Conservation (phyloP, 2,329 filamentous ascomycete genomes). For the Fusarium veterinarium region DNA sequence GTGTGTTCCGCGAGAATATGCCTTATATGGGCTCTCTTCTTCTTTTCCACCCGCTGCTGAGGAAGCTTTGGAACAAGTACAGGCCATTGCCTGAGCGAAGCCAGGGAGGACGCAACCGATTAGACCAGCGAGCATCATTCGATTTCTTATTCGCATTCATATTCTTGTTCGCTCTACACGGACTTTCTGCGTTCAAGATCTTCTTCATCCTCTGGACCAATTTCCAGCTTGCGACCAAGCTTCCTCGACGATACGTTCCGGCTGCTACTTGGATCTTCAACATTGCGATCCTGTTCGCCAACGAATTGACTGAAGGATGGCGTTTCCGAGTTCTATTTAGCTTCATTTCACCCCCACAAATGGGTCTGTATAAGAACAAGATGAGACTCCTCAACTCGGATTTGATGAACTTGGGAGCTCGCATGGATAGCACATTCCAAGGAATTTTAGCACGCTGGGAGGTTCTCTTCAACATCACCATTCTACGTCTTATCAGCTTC, state of each 20-base stretch:
- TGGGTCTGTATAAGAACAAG: constrained; percentile 44
- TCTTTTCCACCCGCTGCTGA: constrained; percentile 80
- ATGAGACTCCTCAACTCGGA: constrained; percentile 50
- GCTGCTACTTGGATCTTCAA: constrained; percentile 90
- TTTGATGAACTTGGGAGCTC: constrained; percentile 71
- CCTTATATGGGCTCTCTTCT: constrained; percentile 82
- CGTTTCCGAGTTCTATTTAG: constrained; percentile 72
- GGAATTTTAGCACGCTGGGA: constrained; percentile 94
- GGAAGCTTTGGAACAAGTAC: constrained; percentile 75
- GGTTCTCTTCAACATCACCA: constrained; percentile 96
- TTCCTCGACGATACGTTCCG: constrained; percentile 79
- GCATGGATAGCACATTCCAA: constrained; percentile 77
- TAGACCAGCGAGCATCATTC: constrained; percentile 80
- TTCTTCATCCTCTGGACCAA: constrained; percentile 83
- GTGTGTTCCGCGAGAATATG: constrained; percentile 85
- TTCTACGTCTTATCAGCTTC: constrained; percentile 93
- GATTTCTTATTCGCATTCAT: constrained; percentile 84
- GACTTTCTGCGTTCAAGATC: constrained; percentile 86
- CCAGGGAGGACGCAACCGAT: constrained; percentile 64
- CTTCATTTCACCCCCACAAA: constrained; percentile 56
- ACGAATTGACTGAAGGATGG: constrained; percentile 86
- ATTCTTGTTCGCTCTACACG: constrained; percentile 84
- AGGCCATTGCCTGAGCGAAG: constrained; percentile 50
- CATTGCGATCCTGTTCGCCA: constrained; percentile 85
- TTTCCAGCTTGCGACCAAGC: constrained; percentile 77